Conservation (phyloP, 176 grass and related monocot species). For the Musa troglodytarum region DNA sequence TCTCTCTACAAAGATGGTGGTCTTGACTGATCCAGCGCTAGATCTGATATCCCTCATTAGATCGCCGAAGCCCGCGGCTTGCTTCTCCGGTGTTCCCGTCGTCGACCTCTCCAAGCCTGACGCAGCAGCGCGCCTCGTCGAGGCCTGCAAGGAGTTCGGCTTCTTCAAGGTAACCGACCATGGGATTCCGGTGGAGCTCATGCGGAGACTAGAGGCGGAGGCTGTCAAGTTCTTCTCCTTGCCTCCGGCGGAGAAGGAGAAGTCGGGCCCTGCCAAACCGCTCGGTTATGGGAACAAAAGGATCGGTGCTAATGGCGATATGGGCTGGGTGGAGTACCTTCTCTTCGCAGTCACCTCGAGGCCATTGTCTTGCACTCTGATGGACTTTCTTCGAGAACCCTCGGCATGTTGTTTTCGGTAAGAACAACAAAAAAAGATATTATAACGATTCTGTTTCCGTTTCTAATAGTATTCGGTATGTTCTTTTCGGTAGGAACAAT, state of each 20-base stretch:
- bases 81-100: constrained; percentile 26
- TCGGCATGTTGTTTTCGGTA: neutral
- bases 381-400: neutral
- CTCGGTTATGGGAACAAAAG: constrained; percentile 62
- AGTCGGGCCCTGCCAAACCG: constrained; percentile 27
- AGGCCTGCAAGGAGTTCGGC: constrained; percentile 44
- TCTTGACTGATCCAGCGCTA: constrained; percentile 31
- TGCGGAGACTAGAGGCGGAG: constrained; percentile 36
- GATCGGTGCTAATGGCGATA: constrained; percentile 67
- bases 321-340: constrained; percentile 87
- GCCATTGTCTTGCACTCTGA: neutral
- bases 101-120: constrained; percentile 33
- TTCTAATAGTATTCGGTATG: no score
- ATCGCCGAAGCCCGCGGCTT: constrained; percentile 5
- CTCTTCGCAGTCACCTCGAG: constrained; percentile 24
- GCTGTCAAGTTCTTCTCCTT: constrained; percentile 53
- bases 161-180: constrained; percentile 65
- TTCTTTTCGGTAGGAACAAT: neutral
- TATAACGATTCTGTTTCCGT: no score
- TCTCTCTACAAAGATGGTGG: constrained; percentile 39
- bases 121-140: constrained; percentile 24
- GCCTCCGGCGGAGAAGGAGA: constrained; percentile 51
- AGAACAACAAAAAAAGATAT: no score
- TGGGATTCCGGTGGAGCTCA: constrained; percentile 22
- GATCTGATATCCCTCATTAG: constrained; percentile 57